A percentile compares a stretch with the other conserved stretches of the same genome.
phyloP scores from a whole-genome alignment of 306 rosid species.

The Castanea mollissima region DNA sequence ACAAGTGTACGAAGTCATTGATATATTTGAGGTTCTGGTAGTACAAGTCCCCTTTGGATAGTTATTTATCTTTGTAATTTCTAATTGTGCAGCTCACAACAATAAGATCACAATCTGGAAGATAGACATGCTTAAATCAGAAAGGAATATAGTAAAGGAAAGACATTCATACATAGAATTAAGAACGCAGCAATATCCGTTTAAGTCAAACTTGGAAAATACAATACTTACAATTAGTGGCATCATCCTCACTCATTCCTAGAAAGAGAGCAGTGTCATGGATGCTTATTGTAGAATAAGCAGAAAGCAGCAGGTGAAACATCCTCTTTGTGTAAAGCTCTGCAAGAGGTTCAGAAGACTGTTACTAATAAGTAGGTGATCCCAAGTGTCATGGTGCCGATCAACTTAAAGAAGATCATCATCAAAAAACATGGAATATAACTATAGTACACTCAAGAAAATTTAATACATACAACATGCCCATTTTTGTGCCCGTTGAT shows the following conservation, averaged over 20 bases:
- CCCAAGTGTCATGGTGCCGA: background rate
- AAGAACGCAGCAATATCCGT: background rate
- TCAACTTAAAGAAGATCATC: background rate
- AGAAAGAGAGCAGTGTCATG: conserved; percentile 75
- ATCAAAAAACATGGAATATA: background rate
- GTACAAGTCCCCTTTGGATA: background rate
- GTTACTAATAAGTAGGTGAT: background rate
- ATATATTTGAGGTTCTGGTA: background rate
- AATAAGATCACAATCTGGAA: background rate
- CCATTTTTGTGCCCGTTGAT: background rate
- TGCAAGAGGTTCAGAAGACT: conserved; percentile 37
- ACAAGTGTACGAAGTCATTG: background rate
- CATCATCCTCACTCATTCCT: conserved; percentile 75
- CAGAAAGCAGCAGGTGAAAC: conserved; percentile 84
- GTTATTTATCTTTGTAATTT: background rate
- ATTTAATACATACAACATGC: background rate
- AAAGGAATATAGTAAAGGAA: conserved; percentile 1
- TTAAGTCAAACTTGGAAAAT: conserved; percentile 5
- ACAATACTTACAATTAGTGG: conserved; percentile 63
- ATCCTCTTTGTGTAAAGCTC: conserved; percentile 82
- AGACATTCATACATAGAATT: background rate
- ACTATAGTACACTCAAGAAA: background rate
- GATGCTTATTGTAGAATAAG: conserved; percentile 89
- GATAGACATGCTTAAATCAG: background rate
- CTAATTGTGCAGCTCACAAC: conserved; percentile 5